Evolutionary conservation across 495 filamentous ascomycete species (phyloP).

Genomic region (Neurospora terricola): DNA sequence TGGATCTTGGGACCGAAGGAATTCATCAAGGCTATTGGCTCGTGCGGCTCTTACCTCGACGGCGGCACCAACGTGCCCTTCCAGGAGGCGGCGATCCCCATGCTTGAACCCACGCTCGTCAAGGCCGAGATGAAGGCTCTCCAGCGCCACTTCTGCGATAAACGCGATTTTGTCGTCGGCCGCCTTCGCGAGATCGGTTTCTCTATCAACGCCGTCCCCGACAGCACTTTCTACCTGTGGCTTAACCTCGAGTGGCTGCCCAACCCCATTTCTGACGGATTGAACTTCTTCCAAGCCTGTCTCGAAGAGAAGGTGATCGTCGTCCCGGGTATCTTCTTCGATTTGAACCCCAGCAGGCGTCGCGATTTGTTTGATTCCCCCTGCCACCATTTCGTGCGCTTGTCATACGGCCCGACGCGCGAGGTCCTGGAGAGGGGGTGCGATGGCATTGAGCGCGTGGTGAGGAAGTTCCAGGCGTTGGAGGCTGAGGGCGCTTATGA

Average conservation of each 20-base stretch:
- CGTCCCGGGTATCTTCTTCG: conserved; percentile 86
- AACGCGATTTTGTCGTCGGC: conserved; percentile 78
- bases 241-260: conserved; percentile 50
- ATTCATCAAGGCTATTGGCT: conserved; percentile 88
- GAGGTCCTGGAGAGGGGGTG: conserved; percentile 75
- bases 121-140: conserved; percentile 81
- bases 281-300: conserved; percentile 95
- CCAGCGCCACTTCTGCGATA: conserved; percentile 76
- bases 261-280: conserved; percentile 71
- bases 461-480: conserved; percentile 17
- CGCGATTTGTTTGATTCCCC: conserved; percentile 90
- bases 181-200: conserved; percentile 69
- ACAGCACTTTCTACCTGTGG: conserved; percentile 87
- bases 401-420: conserved; percentile 87
- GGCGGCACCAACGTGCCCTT: conserved; percentile 92
- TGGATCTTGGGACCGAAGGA: conserved; percentile 96
- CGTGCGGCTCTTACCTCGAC: conserved; percentile 90
- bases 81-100: conserved; percentile 84
- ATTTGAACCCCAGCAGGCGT: conserved; percentile 82
- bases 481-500: neutral
- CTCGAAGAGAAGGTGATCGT: conserved; percentile 89
- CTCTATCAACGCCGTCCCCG: no score
- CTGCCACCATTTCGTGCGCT: conserved; percentile 88
- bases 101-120: conserved; percentile 79
- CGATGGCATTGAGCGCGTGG: conserved; percentile 79